Percentiles rank a stretch among this genome's conserved stretches.
phyloP scores from a whole-genome alignment of 2,329 filamentous ascomycete species.

The Lachnellula hyalina region DNA sequence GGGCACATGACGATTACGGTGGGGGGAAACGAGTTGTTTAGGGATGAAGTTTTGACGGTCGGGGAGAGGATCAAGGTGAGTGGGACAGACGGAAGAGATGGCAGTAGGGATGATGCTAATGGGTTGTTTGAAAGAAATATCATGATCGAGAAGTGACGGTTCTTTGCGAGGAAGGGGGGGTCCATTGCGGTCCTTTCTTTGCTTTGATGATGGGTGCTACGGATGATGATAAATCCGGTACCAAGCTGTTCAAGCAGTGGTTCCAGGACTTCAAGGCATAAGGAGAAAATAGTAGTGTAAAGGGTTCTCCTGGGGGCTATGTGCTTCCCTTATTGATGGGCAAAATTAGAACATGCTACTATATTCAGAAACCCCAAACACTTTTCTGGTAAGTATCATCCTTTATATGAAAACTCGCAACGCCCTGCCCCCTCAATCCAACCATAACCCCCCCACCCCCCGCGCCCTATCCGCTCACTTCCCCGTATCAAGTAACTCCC shows the following conservation, averaged over 20 bases:
- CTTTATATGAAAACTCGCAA: too few species aligned
- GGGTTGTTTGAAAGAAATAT: neutral
- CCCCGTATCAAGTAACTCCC: too few species aligned
- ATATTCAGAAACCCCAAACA: too few species aligned
- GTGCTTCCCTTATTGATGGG: too few species aligned
- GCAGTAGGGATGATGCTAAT: neutral
- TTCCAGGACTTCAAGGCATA: neutral
- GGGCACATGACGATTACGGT: neutral
- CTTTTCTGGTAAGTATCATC: too few species aligned
- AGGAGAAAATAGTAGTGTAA: slow-evolving; percentile 21
- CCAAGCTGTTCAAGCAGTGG: neutral
- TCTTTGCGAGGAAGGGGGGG: neutral
- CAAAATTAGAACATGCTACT: too few species aligned
- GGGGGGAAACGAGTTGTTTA: neutral
- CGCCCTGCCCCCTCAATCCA: too few species aligned
- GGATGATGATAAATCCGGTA: neutral
- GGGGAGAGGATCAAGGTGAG: neutral
- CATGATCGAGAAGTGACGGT: neutral
- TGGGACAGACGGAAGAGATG: neutral
- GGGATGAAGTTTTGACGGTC: neutral
- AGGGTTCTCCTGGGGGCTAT: too few species aligned
- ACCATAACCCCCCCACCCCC: too few species aligned
- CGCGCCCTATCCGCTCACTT: too few species aligned
- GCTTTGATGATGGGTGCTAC: neutral
- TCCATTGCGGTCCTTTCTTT: neutral